These are phyloP conservation scores for Tuber magnatum DNA, from an alignment of 495 filamentous ascomycete species.

Conservation along the genomic window DNA sequence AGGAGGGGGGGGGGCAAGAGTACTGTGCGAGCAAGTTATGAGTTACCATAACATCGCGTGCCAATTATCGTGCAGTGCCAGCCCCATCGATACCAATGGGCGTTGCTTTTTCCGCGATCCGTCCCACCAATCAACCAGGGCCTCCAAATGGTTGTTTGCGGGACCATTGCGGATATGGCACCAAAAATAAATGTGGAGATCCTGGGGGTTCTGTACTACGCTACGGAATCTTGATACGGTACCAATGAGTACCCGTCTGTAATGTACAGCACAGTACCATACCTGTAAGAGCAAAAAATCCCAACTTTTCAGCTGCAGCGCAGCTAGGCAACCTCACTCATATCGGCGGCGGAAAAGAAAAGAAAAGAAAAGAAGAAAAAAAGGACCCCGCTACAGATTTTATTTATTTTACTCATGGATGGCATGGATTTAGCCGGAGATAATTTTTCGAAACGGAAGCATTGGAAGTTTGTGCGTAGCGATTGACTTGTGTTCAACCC, in stretches of 20 bases:
- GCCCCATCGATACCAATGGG: background rate
- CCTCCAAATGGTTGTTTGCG: background rate
- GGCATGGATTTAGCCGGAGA: background rate
- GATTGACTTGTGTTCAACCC: background rate
- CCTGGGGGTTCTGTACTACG: background rate
- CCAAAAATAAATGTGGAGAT: background rate
- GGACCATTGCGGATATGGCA: background rate
- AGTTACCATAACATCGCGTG: background rate
- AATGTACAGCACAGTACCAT: too few relatives aligned
- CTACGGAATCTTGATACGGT: background rate
- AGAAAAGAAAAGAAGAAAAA: too few relatives aligned
- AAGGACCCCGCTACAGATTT: background rate
- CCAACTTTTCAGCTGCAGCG: background rate
- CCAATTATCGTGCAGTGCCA: background rate
- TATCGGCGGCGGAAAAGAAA: background rate
- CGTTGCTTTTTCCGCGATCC: background rate
- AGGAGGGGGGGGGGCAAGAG: background rate
- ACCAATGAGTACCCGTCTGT: too few relatives aligned
- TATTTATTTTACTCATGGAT: background rate
- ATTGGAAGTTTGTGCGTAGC: background rate
- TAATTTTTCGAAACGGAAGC: background rate
- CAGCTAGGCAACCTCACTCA: background rate
- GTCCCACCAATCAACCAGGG: background rate
- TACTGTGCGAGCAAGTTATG: background rate
- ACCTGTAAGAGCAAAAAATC: background rate